These are phyloP conservation scores for Avicennia marina DNA, from an alignment of 257 asterid genomes.

Conservation along the genomic window DNA sequence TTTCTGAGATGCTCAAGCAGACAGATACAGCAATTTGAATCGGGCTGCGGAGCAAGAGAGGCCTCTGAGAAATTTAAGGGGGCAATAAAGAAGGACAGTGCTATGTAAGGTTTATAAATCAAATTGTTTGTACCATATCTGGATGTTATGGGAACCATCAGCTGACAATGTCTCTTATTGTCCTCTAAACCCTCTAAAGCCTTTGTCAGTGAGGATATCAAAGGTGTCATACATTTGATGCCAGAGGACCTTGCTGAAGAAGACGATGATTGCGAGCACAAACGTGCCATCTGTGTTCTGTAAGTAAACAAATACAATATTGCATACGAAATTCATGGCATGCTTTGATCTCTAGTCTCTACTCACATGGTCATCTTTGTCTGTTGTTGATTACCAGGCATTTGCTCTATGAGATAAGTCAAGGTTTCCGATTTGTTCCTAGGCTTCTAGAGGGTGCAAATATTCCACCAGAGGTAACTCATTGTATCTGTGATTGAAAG, in stretches of 20 bases:
- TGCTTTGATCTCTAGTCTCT: neutral
- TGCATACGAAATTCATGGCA: neutral
- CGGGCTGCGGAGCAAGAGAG: neutral
- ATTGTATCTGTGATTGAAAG: neutral
- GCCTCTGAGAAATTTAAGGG: conserved; percentile 16
- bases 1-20: conserved; percentile 18
- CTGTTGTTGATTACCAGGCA: conserved; percentile 17
- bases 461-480: conserved; percentile 27
- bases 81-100: conserved; percentile 10
- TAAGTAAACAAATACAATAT: conserved; percentile 19
- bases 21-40: neutral
- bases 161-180: no score
- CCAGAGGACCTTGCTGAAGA: conserved; percentile 5
- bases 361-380: neutral
- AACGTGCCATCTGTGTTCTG: conserved; percentile 3
- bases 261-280: neutral
- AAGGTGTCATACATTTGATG: conserved; percentile 19
- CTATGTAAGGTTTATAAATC: conserved; percentile 13
- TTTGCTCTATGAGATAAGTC: conserved; percentile 22
- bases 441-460: conserved; percentile 24
- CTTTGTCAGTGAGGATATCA: conserved; percentile 19
- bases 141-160: no score
- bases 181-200: neutral
- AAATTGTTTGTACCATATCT: neutral
- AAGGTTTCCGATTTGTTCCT: conserved; percentile 12